These are phyloP conservation scores for Mycosarcoma mackinlayi DNA, from an alignment of 1,284 basidiomycete genomes.

Conservation along the genomic window DNA sequence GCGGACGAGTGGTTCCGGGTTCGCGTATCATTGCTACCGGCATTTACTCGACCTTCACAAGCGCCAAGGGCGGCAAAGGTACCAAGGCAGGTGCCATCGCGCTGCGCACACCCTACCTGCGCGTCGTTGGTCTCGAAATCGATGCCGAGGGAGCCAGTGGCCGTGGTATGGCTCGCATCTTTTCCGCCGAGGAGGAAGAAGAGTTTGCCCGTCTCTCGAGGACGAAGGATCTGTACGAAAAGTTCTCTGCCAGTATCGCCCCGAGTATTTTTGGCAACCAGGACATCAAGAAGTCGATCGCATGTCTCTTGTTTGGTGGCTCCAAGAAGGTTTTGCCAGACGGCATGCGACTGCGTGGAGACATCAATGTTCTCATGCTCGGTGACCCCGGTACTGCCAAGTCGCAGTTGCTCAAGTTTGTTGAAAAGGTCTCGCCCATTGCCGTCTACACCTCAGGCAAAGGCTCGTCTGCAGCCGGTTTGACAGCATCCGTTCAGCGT, in stretches of 20 bases:
- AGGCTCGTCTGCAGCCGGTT: slow-evolving; percentile 95
- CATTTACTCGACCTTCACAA: slow-evolving; percentile 94
- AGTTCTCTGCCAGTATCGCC: slow-evolving; percentile 91
- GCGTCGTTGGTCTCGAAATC: slow-evolving; percentile 91
- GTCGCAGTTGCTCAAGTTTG: slow-evolving; percentile 96
- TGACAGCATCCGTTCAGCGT: slow-evolving; percentile 96
- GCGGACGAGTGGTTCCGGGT: slow-evolving; percentile 78
- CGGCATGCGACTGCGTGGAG: slow-evolving; percentile 94
- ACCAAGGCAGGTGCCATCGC: slow-evolving; percentile 73
- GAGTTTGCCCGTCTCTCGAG: slow-evolving; percentile 91
- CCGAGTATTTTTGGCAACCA: slow-evolving; percentile 94
- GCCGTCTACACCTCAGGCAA: slow-evolving; percentile 98
- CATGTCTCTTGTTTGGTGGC: slow-evolving; percentile 93
- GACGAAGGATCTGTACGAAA: slow-evolving; percentile 89
- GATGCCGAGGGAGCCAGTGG: slow-evolving; percentile 75
- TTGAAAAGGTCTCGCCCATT: slow-evolving; percentile 97
- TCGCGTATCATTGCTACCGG: slow-evolving; percentile 94
- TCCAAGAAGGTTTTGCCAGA: slow-evolving; percentile 98
- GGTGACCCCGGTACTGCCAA: slow-evolving; percentile 99
- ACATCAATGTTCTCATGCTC: slow-evolving; percentile 95
- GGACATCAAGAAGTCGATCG: slow-evolving; percentile 99
- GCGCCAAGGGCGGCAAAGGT: slow-evolving; percentile 76
- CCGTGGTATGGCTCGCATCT: slow-evolving; percentile 75
- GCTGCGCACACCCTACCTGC: slow-evolving; percentile 91
- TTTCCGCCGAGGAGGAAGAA: slow-evolving; percentile 95